phyloP scores from a whole-genome alignment of 2,329 filamentous ascomycete species.

The Xylaria sp. region DNA sequence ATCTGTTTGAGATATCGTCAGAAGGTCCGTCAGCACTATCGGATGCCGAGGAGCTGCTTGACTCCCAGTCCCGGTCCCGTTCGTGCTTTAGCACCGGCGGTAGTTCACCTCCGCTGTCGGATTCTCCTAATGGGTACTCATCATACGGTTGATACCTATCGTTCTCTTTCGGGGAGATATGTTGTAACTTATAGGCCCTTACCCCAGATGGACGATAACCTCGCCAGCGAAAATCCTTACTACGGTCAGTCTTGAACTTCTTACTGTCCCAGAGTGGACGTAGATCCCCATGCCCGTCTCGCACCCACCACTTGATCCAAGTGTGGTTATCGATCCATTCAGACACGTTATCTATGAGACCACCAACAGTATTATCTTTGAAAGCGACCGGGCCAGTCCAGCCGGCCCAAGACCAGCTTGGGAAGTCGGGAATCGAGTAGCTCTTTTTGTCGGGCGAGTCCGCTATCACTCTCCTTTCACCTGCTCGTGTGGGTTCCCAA shows the following conservation, averaged over 20 bases:
- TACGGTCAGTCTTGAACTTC: neutral
- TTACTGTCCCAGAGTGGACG: constrained; percentile 47
- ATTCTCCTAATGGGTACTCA: neutral
- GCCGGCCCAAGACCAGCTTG: constrained; percentile 53
- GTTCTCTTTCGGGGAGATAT: neutral
- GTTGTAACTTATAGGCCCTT: neutral
- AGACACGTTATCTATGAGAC: constrained; percentile 45
- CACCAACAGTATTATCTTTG: constrained; percentile 44
- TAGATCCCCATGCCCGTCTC: constrained; percentile 49
- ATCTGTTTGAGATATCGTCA: neutral
- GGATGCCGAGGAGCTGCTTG: neutral
- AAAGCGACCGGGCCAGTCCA: constrained; percentile 44
- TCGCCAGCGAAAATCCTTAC: neutral
- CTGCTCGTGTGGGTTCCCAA: constrained; percentile 45
- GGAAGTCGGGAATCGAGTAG: constrained; percentile 42
- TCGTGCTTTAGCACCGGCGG: neutral
- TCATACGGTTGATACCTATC: constrained; percentile 1
- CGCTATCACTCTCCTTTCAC: constrained; percentile 11
- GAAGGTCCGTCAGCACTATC: neutral
- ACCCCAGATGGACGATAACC: constrained; percentile 2
- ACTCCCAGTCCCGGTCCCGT: neutral
- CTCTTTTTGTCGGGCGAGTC: constrained; percentile 15
- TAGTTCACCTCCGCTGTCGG: neutral
- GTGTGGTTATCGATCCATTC: constrained; percentile 52
- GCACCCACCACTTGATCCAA: constrained; percentile 53